Evolutionary conservation across 2,329 filamentous ascomycete genomes (phyloP).

Genomic region (Fusarium siculi): DNA sequence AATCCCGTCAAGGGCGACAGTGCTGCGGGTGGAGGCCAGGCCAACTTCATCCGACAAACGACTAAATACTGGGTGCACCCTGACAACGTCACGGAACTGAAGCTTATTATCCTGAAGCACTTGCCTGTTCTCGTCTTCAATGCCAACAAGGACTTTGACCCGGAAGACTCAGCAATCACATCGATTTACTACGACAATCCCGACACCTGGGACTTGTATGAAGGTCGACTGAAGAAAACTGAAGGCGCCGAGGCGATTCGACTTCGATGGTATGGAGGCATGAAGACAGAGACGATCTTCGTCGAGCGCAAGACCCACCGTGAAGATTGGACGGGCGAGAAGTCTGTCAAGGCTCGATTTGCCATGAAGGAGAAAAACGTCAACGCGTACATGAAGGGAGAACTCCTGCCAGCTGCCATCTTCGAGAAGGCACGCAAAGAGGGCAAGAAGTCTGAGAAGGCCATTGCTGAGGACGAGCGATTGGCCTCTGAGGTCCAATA

Average conservation of each 20-base stretch:
- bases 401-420: slow-evolving; percentile 85
- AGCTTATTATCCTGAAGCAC: slow-evolving; percentile 97
- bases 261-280: slow-evolving; percentile 95
- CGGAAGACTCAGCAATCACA: slow-evolving; percentile 91
- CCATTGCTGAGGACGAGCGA: slow-evolving; percentile 90
- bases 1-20: slow-evolving; percentile 94
- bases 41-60: slow-evolving; percentile 95
- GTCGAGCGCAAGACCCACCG: slow-evolving; percentile 98
- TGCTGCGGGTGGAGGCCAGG: slow-evolving; percentile 88
- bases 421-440: slow-evolving; percentile 98
- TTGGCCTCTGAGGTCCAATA: slow-evolving; percentile 94
- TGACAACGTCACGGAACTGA: slow-evolving; percentile 97
- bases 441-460: slow-evolving; percentile 91
- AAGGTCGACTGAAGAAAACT: slow-evolving; percentile 95
- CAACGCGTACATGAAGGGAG: slow-evolving; percentile 87
- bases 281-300: slow-evolving; percentile 95
- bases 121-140: slow-evolving; percentile 98
- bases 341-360: slow-evolving; percentile 98
- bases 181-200: slow-evolving; percentile 99
- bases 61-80: slow-evolving; percentile 99
- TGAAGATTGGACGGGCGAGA: slow-evolving; percentile 99
- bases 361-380: slow-evolving; percentile 97
- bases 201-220: slow-evolving; percentile 92
- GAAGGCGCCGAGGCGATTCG: slow-evolving; percentile 97
- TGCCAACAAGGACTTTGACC: slow-evolving; percentile 93